Evolutionary conservation across 371 early-diverging fungal genomes (phyloP).

Genomic region (Globomyces sp.): DNA sequence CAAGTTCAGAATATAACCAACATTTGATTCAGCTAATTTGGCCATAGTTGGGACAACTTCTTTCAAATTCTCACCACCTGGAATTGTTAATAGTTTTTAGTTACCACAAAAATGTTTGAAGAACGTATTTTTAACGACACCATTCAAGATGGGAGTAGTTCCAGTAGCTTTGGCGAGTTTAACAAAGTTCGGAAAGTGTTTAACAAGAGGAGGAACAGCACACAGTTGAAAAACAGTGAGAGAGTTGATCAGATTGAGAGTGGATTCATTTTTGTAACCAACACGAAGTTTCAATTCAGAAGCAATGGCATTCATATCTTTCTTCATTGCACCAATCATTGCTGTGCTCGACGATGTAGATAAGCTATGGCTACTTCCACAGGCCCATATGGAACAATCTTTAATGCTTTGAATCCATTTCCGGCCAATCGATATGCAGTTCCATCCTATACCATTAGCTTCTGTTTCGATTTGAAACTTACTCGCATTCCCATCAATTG

Average conservation of each 20-base stretch:
- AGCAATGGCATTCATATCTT: slow-evolving; percentile 25
- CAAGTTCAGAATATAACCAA: slow-evolving; percentile 86
- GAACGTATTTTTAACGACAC: slow-evolving; percentile 79
- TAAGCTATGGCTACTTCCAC: slow-evolving; percentile 91
- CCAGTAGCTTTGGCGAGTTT: slow-evolving; percentile 43
- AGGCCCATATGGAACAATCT: slow-evolving; percentile 80
- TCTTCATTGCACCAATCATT: slow-evolving; percentile 52
- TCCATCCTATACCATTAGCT: slow-evolving; percentile 51
- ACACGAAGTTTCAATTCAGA: slow-evolving; percentile 24
- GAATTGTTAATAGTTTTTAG: slow-evolving; percentile 53
- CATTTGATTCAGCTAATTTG: slow-evolving; percentile 50
- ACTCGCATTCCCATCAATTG: slow-evolving; percentile 85
- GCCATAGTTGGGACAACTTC: slow-evolving; percentile 89
- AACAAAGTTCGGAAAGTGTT: slow-evolving; percentile 65
- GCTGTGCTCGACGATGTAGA: slow-evolving; percentile 90
- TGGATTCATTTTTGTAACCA: slow-evolving; percentile 33
- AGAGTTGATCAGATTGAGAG: slow-evolving; percentile 65
- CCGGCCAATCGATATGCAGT: slow-evolving; percentile 74
- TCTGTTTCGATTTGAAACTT: too few relatives aligned
- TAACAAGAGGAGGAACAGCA: slow-evolving; percentile 63
- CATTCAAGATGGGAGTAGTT: slow-evolving; percentile 49
- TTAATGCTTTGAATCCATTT: slow-evolving; percentile 76
- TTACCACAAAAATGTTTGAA: slow-evolving; percentile 91
- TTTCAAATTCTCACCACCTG: slow-evolving; percentile 84
- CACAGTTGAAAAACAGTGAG: slow-evolving; percentile 77